Evolutionary conservation across 306 rosid genomes (phyloP).

Genomic region (Vachellia collinsii): DNA sequence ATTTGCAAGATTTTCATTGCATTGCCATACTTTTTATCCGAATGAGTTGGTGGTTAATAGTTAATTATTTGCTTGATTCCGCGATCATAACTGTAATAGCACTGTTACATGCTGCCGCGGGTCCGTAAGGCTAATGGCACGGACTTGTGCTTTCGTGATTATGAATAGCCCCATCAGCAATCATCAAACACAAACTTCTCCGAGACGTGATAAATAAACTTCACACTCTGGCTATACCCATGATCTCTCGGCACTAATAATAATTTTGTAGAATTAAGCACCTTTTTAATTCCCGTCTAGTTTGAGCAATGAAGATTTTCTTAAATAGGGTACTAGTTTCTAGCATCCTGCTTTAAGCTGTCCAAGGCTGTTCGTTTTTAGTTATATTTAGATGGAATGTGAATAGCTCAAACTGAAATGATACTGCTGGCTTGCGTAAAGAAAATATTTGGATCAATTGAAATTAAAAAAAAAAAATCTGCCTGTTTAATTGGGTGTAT

Average conservation of each 20-base stretch:
- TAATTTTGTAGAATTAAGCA: neutral
- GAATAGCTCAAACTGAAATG: no score
- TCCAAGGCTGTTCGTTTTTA: neutral
- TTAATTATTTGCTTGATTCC: constrained; percentile 29
- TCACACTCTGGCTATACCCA: neutral
- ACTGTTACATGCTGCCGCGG: constrained; percentile 4
- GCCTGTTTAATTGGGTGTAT: no score
- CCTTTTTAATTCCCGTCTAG: constrained; percentile 23
- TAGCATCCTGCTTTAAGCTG: constrained; percentile 1
- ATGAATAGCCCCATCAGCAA: constrained; percentile 20
- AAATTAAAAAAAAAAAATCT: no score
- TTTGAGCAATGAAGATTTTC: neutral
- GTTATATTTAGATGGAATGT: no score
- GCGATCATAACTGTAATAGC: constrained; percentile 9
- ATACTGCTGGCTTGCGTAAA: no score
- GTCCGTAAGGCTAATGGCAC: neutral
- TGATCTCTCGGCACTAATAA: constrained; percentile 13
- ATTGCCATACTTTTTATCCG: constrained; percentile 30
- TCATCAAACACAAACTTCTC: constrained; percentile 8
- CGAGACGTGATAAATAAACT: constrained; percentile 24
- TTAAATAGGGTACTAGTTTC: neutral
- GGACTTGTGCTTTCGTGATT: neutral
- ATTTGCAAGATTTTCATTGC: constrained; percentile 23
- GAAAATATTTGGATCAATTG: no score
- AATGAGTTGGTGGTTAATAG: constrained; percentile 31